Percentiles rank a stretch among this genome's conserved stretches.
Conservation (phyloP, 2,329 filamentous ascomycete species). For the Epichloe hybrida region DNA sequence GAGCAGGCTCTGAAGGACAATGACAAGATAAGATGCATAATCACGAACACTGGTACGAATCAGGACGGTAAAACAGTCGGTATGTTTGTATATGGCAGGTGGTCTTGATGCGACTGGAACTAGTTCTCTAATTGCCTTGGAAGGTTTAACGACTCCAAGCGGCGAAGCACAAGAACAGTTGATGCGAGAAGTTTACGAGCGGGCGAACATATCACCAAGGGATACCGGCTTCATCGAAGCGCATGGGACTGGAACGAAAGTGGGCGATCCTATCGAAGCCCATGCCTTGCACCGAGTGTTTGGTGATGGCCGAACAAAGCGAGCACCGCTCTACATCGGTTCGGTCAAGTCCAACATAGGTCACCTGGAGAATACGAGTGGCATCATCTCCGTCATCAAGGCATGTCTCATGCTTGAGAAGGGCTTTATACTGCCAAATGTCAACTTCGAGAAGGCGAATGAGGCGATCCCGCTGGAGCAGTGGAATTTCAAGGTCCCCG, state of each 20-base stretch:
- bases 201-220: conserved; percentile 14
- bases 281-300: conserved; percentile 32
- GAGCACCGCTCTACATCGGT: conserved; percentile 29
- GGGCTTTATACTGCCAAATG: conserved; percentile 34
- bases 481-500: conserved; percentile 35
- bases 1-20: conserved; percentile 39
- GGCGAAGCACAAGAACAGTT: conserved; percentile 30
- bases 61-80: conserved; percentile 37
- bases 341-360: conserved; percentile 39
- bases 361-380: conserved; percentile 36
- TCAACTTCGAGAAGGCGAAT: conserved; percentile 36
- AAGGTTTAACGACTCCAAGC: conserved; percentile 44
- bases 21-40: conserved; percentile 39
- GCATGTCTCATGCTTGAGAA: conserved; percentile 35
- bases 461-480: conserved; percentile 34
- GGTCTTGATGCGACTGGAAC: too few relatives aligned
- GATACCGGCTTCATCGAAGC: conserved; percentile 29
- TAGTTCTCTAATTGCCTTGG: conserved; percentile 6
- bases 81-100: background rate
- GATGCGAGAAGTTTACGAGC: conserved; percentile 23
- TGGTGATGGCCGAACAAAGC: conserved; percentile 21
- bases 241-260: conserved; percentile 42
- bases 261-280: conserved; percentile 41
- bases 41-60: conserved; percentile 36
- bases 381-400: conserved; percentile 37